Percentiles rank a stretch among this genome's conserved stretches.
Conservation (phyloP, 2,329 filamentous ascomycete species). For the Cladosporium austrohemisphaericum region DNA sequence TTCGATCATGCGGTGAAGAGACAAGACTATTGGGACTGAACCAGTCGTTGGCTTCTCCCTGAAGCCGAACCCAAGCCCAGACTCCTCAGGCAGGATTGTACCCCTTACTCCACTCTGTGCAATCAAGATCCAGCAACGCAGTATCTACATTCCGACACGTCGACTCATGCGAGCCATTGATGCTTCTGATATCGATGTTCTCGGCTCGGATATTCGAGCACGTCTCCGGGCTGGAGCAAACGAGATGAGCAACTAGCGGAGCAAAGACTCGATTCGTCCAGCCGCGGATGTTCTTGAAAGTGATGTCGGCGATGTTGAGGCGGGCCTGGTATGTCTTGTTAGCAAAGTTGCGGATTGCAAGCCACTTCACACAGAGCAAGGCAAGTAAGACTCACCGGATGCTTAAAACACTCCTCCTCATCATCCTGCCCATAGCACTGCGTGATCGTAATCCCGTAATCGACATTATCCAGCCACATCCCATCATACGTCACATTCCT, state of each 20-base stretch:
- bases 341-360: no score
- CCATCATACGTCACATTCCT: conserved; percentile 65
- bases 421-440: conserved; percentile 61
- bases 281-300: conserved; percentile 24
- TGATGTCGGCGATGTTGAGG: conserved; percentile 37
- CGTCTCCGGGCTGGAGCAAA: conserved; percentile 41
- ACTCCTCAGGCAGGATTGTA: no score
- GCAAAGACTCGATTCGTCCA: conserved; percentile 44
- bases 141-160: not conserved
- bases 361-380: no score
- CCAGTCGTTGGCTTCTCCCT: no score
- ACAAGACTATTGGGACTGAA: no score
- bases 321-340: conserved; percentile 41
- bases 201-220: conserved; percentile 43
- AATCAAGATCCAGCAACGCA: not conserved
- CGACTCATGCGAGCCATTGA: not conserved
- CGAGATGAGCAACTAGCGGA: conserved; percentile 37
- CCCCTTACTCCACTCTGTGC: no score
- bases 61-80: no score
- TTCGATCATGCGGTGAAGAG: no score
- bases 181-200: conserved; percentile 11
- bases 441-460: conserved; percentile 62
- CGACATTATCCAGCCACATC: conserved; percentile 59
- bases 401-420: conserved; percentile 42
- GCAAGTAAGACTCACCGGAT: not conserved